Base-by-base conservation (phyloP, 805 yeast species). In the Kuraishia cidri region DNA sequence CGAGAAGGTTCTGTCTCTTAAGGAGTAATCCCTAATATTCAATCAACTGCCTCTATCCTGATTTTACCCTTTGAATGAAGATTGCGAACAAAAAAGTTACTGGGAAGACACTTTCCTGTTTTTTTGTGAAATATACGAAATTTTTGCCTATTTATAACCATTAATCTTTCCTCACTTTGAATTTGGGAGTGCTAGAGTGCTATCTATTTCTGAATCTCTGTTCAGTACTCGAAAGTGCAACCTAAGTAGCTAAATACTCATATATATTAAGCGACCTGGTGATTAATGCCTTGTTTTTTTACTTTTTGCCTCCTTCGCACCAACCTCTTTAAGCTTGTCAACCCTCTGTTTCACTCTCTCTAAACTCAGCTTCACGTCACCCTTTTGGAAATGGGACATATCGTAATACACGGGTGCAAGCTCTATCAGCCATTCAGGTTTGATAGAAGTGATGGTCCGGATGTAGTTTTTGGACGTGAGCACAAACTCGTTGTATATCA, bases 401-500 rank as follows among this genome's bases (percentile, higher is more conserved):
- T 79, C 73, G 52, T 75, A 81, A 53, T 81, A 81, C 32, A 64
- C 70, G 4, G 90, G 87, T 9, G 88, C 86, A 37, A 78, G 60
- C 51, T 87, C 90, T 31, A 87, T 65, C 45, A 87, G 69, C 96
- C 97, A 83, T 47, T 88, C 97, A 1, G 97, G 94, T 52, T 78
- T 80, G 28, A 92, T 78, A 4, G 79, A 69, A 14, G 97, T 90
- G 11, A 90, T 96, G 0, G 97, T 92, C 49, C 98, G 72, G 38
- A 92, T 86, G 55, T 90, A 92, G 51, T 90, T 92, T 56, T 88
- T 83, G 6, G 94, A 75, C 1, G 98, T 92, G 42, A 90, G 66
- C 24, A 90, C 97, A 61, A 90, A 85, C 61, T 90, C 98, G 58
- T 92, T 85, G 66, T 92, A 92, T 31, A 92, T 68, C 29, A 92